Percentiles rank a stretch among this genome's conserved stretches.
Evolutionary conservation across 257 asterid species (phyloP).

Genomic region (Fraxinus quadrangulata): DNA sequence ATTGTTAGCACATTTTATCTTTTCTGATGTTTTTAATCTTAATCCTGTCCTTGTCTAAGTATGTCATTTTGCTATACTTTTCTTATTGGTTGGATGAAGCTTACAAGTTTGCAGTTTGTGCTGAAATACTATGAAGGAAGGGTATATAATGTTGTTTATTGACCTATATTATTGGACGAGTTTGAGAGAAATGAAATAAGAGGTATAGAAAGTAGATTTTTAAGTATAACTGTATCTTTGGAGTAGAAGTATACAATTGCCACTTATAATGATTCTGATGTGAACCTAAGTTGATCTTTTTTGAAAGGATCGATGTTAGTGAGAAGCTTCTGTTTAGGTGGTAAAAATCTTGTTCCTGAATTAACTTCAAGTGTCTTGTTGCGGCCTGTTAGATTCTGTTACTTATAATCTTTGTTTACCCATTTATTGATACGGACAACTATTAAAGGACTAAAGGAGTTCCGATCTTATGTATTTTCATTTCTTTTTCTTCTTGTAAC

Average conservation of each 20-base stretch:
- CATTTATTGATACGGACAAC: background rate
- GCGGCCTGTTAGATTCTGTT: background rate
- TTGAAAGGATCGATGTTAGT: background rate
- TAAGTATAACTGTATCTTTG: background rate
- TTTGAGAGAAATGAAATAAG: background rate
- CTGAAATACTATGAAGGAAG: background rate
- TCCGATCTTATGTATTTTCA: background rate
- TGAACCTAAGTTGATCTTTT: background rate
- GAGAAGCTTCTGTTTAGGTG: background rate
- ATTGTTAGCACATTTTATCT: background rate
- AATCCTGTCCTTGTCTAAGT: conserved; percentile 1
- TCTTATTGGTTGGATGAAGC: background rate
- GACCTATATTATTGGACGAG: background rate
- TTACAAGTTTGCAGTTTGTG: background rate
- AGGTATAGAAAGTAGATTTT: background rate
- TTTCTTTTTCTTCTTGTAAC: background rate
- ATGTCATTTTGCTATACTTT: conserved; percentile 2
- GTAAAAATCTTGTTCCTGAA: background rate
- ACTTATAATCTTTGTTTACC: background rate
- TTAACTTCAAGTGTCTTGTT: background rate
- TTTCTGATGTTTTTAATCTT: conserved; percentile 6
- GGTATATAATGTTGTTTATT: background rate
- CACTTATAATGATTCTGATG: background rate
- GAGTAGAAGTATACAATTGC: background rate
- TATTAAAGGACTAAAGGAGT: background rate